Base-by-base conservation (phyloP, 176 grass and related monocot genomes). In the Rhipidocladum racemiflorum region DNA sequence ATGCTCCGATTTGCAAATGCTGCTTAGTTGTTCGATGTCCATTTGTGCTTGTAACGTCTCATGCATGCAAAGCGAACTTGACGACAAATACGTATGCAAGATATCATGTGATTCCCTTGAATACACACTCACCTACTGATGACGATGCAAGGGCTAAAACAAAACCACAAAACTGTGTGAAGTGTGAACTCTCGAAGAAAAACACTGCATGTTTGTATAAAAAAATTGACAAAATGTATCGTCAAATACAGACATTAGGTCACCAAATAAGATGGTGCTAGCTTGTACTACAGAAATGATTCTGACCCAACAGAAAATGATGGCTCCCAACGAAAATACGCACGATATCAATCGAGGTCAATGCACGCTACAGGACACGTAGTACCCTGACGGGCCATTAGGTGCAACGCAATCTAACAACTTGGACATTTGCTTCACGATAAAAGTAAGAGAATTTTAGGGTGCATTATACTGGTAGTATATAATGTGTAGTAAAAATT, bases 381-480 rank as follows among this genome's bases (percentile, higher is more conserved):
- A 51, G 24, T 23, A 20, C 54, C 70, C 25, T 16, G 69, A 24
- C 25, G 36, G 54, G 27, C 57, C 46, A 83, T 57, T 85, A 81
- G 87, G 87, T 89, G 87, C 82, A 89, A 75, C 87, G 63, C 65
- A 62, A 48, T 45, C 43, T 34, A 76, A 36, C 87, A 25, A 89
- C 87, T 61, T 43, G 49, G 38, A 40, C 48, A 24, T 16, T 79
- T 66, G 20, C 87, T 81, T 89, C 70, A 76, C 77, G 82, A 21
- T 55, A 4, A n/a, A n/a, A n/a, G n/a, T n/a, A n/a, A n/a, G n/a
- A n/a, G n/a, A n/a, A n/a, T n/a, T n/a, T n/a, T n/a, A n/a, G n/a
- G n/a, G n/a, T n/a, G n/a, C n/a, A n/a, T n/a, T n/a, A n/a, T n/a
- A n/a, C n/a, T n/a, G n/a, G n/a, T n/a, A n/a, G n/a, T n/a, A n/a